Evolutionary conservation across 257 asterid species (phyloP).

Genomic region (Gentiana straminea): DNA sequence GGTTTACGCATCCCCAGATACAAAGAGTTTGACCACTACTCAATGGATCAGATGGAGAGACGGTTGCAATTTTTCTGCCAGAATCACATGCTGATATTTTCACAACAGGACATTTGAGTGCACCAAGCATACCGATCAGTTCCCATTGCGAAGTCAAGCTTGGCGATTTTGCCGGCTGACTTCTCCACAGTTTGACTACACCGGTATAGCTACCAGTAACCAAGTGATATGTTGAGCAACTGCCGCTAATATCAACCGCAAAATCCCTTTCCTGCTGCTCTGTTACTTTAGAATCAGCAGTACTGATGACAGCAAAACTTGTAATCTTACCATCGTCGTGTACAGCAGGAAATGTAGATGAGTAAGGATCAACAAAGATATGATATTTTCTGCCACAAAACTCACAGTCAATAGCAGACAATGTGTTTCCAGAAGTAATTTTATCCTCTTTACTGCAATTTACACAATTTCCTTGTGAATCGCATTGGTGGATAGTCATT

Average conservation of each 20-base stretch:
- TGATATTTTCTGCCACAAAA: slow-evolving; percentile 42
- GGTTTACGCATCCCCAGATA: slow-evolving; percentile 74
- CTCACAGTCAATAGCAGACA: slow-evolving; percentile 43
- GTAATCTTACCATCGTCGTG: slow-evolving; percentile 42
- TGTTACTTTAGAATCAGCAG: slow-evolving; percentile 32
- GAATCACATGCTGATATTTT: slow-evolving; percentile 54
- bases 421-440: slow-evolving; percentile 21
- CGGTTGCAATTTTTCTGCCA: slow-evolving; percentile 64
- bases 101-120: slow-evolving; percentile 45
- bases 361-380: slow-evolving; percentile 50
- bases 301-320: slow-evolving; percentile 57
- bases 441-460: slow-evolving; percentile 18
- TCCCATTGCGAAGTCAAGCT: slow-evolving; percentile 48
- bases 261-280: slow-evolving; percentile 27
- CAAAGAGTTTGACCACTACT: slow-evolving; percentile 29
- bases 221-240: slow-evolving; percentile 64
- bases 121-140: slow-evolving; percentile 68
- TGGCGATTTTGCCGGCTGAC: slow-evolving; percentile 39
- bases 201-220: slow-evolving; percentile 67
- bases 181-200: slow-evolving; percentile 74
- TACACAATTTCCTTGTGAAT: slow-evolving; percentile 26
- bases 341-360: slow-evolving; percentile 55
- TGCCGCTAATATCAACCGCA: slow-evolving; percentile 26
- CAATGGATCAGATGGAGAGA: slow-evolving; percentile 24
- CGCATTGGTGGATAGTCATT: slow-evolving; percentile 46